A percentile compares a stretch with the other conserved stretches of the same genome.
Conservation (phyloP, 164 flowering plant species). For the Brasenia schreberi region DNA sequence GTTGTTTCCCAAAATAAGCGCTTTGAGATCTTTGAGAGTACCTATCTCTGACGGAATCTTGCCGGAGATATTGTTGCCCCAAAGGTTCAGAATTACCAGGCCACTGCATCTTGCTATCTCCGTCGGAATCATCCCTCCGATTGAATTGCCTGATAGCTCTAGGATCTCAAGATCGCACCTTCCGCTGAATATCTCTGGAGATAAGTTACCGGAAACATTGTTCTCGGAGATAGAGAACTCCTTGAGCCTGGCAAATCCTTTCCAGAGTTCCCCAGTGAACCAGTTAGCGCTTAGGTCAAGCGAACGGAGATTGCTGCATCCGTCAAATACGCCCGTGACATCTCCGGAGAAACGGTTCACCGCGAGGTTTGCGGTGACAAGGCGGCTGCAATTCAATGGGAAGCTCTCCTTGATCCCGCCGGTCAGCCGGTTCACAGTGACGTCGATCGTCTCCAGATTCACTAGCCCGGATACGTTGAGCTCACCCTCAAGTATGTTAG, state of each 20-base stretch:
- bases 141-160: slow-evolving; percentile 57
- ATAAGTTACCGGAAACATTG: slow-evolving; percentile 28
- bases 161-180: slow-evolving; percentile 37
- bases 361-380: slow-evolving; percentile 45
- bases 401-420: slow-evolving; percentile 34
- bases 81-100: slow-evolving; percentile 30
- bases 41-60: slow-evolving; percentile 48
- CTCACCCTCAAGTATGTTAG: slow-evolving; percentile 40
- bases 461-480: slow-evolving; percentile 39
- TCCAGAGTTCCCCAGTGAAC: slow-evolving; percentile 45
- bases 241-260: slow-evolving; percentile 28
- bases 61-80: slow-evolving; percentile 58
- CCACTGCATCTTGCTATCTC: slow-evolving; percentile 38
- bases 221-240: slow-evolving; percentile 50
- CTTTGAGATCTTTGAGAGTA: slow-evolving; percentile 22
- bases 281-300: slow-evolving; percentile 61
- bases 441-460: slow-evolving; percentile 46
- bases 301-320: slow-evolving; percentile 33
- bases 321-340: slow-evolving; percentile 28
- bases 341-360: slow-evolving; percentile 43
- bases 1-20: slow-evolving; percentile 52
- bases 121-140: slow-evolving; percentile 36
- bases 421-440: slow-evolving; percentile 40
- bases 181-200: slow-evolving; percentile 17
- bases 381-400: slow-evolving; percentile 35